Conservation (phyloP, 106 monocot species). For the Phalaenopsis aphrodite region DNA sequence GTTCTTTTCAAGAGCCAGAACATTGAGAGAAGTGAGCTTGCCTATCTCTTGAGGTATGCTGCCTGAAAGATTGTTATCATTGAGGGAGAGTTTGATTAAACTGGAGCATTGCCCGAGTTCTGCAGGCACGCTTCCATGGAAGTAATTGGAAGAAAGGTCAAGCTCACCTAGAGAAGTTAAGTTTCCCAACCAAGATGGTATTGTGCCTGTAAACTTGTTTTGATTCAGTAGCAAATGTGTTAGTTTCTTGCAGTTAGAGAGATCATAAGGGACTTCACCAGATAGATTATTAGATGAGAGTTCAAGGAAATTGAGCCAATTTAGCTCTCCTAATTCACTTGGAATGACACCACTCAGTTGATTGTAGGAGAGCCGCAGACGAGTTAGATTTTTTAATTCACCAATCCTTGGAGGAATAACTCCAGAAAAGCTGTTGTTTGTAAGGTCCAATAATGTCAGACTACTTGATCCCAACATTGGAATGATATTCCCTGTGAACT, state of each 20-base stretch:
- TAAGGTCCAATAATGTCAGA: slow-evolving; percentile 55
- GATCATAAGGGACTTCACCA: slow-evolving; percentile 48
- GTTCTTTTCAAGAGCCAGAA: slow-evolving; percentile 68
- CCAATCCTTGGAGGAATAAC: slow-evolving; percentile 37
- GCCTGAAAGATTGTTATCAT: slow-evolving; percentile 72
- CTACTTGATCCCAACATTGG: slow-evolving; percentile 46
- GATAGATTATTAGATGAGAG: slow-evolving; percentile 58
- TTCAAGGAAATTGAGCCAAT: slow-evolving; percentile 53
- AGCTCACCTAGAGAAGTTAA: slow-evolving; percentile 64
- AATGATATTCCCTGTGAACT: slow-evolving; percentile 54
- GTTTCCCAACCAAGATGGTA: slow-evolving; percentile 68
- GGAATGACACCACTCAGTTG: slow-evolving; percentile 49
- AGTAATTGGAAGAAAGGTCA: slow-evolving; percentile 63
- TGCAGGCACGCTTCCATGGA: slow-evolving; percentile 48
- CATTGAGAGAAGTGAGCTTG: slow-evolving; percentile 51
- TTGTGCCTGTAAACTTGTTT: slow-evolving; percentile 40
- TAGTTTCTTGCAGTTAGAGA: slow-evolving; percentile 48
- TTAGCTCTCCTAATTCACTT: slow-evolving; percentile 32
- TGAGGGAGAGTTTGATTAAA: slow-evolving; percentile 63
- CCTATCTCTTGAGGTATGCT: slow-evolving; percentile 69
- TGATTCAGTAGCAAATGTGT: slow-evolving; percentile 56
- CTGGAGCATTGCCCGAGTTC: slow-evolving; percentile 58
- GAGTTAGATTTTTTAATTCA: slow-evolving; percentile 29
- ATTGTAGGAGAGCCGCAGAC: slow-evolving; percentile 66
- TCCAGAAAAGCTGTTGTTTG: slow-evolving; percentile 82